Evolutionary conservation across 176 grass and related monocot species (phyloP).

Genomic region (Calamus simplicifolius): DNA sequence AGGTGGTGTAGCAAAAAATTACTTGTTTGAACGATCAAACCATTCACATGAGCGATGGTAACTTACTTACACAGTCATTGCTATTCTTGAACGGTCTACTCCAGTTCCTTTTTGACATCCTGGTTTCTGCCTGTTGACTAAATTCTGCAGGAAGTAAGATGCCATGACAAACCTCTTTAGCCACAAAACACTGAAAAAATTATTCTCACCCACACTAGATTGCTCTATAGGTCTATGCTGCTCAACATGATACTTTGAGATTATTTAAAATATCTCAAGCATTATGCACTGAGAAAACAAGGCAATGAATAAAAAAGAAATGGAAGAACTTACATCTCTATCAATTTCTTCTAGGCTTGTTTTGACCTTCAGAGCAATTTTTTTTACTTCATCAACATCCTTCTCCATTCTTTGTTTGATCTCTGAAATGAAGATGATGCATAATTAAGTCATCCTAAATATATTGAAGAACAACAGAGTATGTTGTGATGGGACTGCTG

Average conservation of each 20-base stretch:
- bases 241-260: no score
- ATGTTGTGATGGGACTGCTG: no score
- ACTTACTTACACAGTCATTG: conserved; percentile 51
- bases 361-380: conserved; percentile 37
- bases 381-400: conserved; percentile 37
- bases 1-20: no score
- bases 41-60: conserved; percentile 1
- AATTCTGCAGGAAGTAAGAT: conserved; percentile 22
- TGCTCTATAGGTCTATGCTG: no score
- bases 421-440: conserved; percentile 9
- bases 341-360: conserved; percentile 34
- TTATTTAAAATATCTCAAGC: no score
- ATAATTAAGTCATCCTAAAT: background rate
- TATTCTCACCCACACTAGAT: no score
- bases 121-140: conserved; percentile 26
- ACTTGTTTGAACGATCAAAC: no score
- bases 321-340: conserved; percentile 24
- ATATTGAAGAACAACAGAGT: no score
- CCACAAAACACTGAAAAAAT: no score
- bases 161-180: no score
- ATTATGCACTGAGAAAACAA: no score
- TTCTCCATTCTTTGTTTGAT: conserved; percentile 48
- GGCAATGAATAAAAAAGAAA: background rate
- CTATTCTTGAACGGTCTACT: conserved; percentile 38
- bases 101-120: conserved; percentile 37